Conservation (phyloP, 192 early-diverging fungal species). For the Gryganskiella cystojenkinii region DNA sequence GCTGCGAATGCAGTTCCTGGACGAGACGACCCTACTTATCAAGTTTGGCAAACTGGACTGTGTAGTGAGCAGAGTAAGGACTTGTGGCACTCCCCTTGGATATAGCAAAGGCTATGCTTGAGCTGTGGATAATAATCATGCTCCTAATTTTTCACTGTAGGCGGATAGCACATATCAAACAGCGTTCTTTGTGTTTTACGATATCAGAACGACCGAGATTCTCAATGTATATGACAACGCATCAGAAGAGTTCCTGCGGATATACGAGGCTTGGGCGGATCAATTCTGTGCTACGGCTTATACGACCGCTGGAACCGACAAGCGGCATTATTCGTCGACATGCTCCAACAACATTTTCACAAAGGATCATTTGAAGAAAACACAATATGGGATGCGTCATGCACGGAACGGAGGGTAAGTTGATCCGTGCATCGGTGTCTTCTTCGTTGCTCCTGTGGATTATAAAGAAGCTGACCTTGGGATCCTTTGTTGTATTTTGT, state of each 20-base stretch:
- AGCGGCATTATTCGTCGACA: conserved; percentile 52
- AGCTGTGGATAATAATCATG: conserved; percentile 4
- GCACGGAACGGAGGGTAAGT: conserved; percentile 79
- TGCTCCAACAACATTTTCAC: conserved; percentile 68
- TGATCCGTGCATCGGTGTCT: not conserved
- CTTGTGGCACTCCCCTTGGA: not conserved
- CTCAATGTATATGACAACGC: conserved; percentile 73
- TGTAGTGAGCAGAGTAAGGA: conserved; percentile 60
- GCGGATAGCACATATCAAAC: conserved; percentile 54
- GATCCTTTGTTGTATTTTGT: not conserved
- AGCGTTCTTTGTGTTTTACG: conserved; percentile 78
- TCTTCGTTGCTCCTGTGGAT: not conserved
- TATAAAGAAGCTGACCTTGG: not conserved
- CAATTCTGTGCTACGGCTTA: conserved; percentile 57
- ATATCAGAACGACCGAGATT: conserved; percentile 63
- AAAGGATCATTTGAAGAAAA: conserved; percentile 63
- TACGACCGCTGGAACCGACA: conserved; percentile 35
- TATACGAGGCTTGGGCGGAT: conserved; percentile 60
- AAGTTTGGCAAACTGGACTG: conserved; percentile 73
- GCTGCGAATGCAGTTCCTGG: conserved; percentile 78
- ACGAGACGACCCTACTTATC: conserved; percentile 66
- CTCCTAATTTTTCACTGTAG: conserved; percentile 20
- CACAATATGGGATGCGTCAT: conserved; percentile 68
- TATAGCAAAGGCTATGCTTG: not conserved
- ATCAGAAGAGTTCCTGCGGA: conserved; percentile 66